Evolutionary conservation across 306 rosid species (phyloP), one percentile per base, ranked within the genome.

Genomic region (Glycine soja): DNA sequence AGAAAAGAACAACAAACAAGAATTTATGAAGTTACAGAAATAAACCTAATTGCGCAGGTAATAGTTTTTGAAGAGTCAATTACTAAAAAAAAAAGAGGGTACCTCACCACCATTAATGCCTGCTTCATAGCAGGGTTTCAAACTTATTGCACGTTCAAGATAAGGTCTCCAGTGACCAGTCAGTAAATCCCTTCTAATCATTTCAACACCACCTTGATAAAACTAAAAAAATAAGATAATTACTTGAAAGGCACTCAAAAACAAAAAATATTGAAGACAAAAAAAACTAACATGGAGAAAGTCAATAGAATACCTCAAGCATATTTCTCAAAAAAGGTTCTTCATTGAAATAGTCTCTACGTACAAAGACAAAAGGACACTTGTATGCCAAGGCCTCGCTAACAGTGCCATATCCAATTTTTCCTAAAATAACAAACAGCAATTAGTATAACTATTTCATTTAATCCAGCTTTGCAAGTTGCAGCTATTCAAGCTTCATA

Each of bases 141-240:
- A 90, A 90, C 93, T 91, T 78, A 95, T 79, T 74, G 97, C 98
- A 83, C 97, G 99, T 78, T 93, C 94, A 86, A 95, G 97, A 83
- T 95, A 95, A 76, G 99, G 99, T 83, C 88, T 90, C 99, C 99
- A 93, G n/a, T 93, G 99, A 91, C 99, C 99, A 67, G 90, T 90
- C 80, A 95, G 94, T 81, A 95, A 89, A 76, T 95, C 99, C 88
- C 99, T 90, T 80, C 99, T 82, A 78, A 95, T 93, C 99, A 95
- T 95, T 89, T 95, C 99, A 82, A 95, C 98, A 0, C 99, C 99
- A n/a, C 93, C 65, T 95, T 95, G 99, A 87, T 86, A 90, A 76
- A 78, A 71, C 98, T 95, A 85, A 59, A 68, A 12, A 77, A 61
- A 42, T 68, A 36, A n/a, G 14, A 74, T 43, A 62, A 69, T 78